A percentile compares a stretch with the other conserved stretches of the same genome.
These are phyloP conservation scores for Solanum raphanifolium DNA, from an alignment of 257 asterid genomes.

Conservation along the genomic window DNA sequence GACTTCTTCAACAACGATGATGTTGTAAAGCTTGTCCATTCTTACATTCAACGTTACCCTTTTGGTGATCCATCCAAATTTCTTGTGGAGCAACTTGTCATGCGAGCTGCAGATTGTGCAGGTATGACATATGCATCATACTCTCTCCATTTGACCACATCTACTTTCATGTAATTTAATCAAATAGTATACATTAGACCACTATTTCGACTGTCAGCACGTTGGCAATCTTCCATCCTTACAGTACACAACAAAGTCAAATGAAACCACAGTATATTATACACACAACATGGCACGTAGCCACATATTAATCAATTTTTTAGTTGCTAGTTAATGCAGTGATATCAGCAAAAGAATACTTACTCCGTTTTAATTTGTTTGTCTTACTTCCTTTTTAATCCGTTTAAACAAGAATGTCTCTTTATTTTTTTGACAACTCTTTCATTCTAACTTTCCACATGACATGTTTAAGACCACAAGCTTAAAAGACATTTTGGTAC, in stretches of 20 bases:
- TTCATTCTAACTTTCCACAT: background rate
- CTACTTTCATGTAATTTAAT: background rate
- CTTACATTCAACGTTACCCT: conserved; percentile 43
- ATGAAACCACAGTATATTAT: background rate
- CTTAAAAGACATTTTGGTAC: background rate
- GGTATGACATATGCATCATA: conserved; percentile 28
- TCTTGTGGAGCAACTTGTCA: conserved; percentile 78
- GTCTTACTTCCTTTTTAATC: background rate
- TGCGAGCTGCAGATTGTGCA: conserved; percentile 92
- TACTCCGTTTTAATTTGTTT: background rate
- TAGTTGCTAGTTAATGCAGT: background rate
- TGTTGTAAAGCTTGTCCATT: conserved; percentile 56
- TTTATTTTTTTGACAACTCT: background rate
- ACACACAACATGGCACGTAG: background rate
- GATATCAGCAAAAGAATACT: background rate
- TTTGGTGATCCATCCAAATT: conserved; percentile 88
- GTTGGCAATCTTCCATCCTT: background rate
- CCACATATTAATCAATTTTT: background rate
- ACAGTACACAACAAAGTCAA: background rate
- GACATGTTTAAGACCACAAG: background rate
- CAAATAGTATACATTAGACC: background rate
- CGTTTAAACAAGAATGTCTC: no score
- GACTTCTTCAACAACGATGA: conserved; percentile 92
- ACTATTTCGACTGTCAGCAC: background rate
- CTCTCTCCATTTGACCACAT: background rate